A percentile compares a stretch with the other conserved stretches of the same genome.
phyloP scores from a whole-genome alignment of 2,329 filamentous ascomycete genomes.

The Aureobasidium sp. region DNA sequence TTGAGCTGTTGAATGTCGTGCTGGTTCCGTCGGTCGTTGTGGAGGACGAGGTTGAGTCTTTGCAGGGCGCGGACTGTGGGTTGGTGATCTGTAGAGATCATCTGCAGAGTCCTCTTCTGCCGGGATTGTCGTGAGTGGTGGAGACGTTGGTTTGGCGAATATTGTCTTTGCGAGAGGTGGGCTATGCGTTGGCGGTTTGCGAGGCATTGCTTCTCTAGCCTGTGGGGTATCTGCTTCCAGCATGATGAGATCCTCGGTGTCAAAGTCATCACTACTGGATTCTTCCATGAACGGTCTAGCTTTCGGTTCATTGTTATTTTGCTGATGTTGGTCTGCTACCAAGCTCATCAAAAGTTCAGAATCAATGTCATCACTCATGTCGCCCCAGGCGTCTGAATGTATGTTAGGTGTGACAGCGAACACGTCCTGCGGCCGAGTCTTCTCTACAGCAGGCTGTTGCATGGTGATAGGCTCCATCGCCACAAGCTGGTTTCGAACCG shows the following conservation, averaged over 20 bases:
- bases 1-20: neutral
- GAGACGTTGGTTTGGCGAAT: neutral
- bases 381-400: constrained; percentile 3
- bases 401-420: neutral
- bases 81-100: constrained; percentile 32
- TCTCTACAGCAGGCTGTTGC: neutral
- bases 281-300: neutral
- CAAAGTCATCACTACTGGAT: neutral
- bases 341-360: constrained; percentile 5
- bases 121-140: neutral
- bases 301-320: neutral
- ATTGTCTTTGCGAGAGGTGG: neutral
- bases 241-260: constrained; percentile 1
- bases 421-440: neutral
- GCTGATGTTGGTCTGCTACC: neutral
- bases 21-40: neutral
- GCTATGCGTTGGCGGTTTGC: neutral
- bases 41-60: neutral
- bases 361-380: constrained; percentile 7
- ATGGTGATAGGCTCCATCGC: neutral
- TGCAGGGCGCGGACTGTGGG: neutral
- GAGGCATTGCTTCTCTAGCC: neutral
- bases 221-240: neutral
- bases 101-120: constrained; percentile 31
- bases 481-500: neutral